Percentiles rank a stretch among this genome's conserved stretches.
phyloP scores from a whole-genome alignment of 352 stramenopile species.

The Phytophthora pini region DNA sequence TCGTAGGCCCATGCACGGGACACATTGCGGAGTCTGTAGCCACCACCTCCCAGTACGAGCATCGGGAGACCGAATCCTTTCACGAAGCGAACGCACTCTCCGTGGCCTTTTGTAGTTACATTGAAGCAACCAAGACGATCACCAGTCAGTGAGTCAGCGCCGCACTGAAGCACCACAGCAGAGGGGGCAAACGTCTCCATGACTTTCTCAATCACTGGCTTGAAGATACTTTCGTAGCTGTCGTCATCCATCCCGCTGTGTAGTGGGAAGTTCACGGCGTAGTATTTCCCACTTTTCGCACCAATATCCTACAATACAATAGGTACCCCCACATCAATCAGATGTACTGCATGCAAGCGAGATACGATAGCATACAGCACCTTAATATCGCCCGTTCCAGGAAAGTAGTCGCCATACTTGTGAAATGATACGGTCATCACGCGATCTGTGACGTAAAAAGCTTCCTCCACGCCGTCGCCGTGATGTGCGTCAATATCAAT shows the following conservation, averaged over 20 bases:
- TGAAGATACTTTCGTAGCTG: slow-evolving; percentile 96
- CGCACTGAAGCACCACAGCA: slow-evolving; percentile 97
- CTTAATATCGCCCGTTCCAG: slow-evolving; percentile 94
- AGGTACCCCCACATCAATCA: not conserved
- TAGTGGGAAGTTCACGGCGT: slow-evolving; percentile 97
- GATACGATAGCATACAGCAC: slow-evolving; percentile 1
- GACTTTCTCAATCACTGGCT: slow-evolving; percentile 95
- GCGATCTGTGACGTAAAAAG: slow-evolving; percentile 95
- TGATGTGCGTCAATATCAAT: slow-evolving; percentile 99
- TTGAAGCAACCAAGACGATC: slow-evolving; percentile 99
- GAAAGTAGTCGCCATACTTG: slow-evolving; percentile 99
- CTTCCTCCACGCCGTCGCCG: slow-evolving; percentile 98
- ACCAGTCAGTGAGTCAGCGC: slow-evolving; percentile 96
- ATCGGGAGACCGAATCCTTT: slow-evolving; percentile 85
- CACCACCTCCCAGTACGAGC: slow-evolving; percentile 83
- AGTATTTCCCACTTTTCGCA: slow-evolving; percentile 92
- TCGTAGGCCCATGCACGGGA: slow-evolving; percentile 97
- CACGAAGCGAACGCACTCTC: slow-evolving; percentile 78
- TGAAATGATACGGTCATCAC: slow-evolving; percentile 99
- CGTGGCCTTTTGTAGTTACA: slow-evolving; percentile 89
- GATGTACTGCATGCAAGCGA: not conserved
- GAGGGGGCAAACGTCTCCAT: slow-evolving; percentile 89
- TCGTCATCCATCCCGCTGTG: slow-evolving; percentile 96
- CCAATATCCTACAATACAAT: slow-evolving; percentile 80
- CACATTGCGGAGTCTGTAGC: slow-evolving; percentile 89